These are phyloP conservation scores for Vigna reflexopilosa DNA, from an alignment of 306 rosid genomes.

Conservation along the genomic window DNA sequence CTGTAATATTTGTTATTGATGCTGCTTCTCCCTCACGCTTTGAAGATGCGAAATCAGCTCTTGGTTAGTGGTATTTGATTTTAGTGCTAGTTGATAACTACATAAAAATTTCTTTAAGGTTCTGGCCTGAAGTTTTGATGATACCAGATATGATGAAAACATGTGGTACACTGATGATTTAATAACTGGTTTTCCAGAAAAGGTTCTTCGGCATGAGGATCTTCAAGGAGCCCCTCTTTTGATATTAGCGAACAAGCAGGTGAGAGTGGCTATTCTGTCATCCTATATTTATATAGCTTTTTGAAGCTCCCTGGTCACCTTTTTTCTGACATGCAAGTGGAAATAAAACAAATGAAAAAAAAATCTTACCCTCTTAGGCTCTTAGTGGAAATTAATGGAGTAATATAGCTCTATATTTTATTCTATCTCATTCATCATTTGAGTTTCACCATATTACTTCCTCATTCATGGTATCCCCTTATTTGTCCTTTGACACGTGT, in stretches of 20 bases:
- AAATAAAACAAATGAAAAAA: no score
- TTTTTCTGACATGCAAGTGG: not conserved
- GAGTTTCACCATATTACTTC: constrained; percentile 28
- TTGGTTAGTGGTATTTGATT: constrained; percentile 71
- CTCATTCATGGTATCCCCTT: constrained; percentile 15
- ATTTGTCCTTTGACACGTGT: constrained; percentile 1
- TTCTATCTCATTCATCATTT: constrained; percentile 29
- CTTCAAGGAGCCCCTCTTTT: constrained; percentile 96
- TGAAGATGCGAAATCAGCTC: constrained; percentile 96
- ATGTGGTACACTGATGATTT: constrained; percentile 38
- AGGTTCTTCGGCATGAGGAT: constrained; percentile 96
- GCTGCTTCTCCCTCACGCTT: constrained; percentile 86
- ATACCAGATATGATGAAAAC: constrained; percentile 27
- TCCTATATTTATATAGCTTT: constrained; percentile 21
- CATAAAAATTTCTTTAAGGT: constrained; percentile 21
- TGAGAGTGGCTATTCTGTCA: constrained; percentile 43
- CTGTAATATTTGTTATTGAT: constrained; percentile 89
- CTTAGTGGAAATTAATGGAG: constrained; percentile 33
- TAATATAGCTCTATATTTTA: not conserved
- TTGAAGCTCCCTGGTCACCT: constrained; percentile 24
- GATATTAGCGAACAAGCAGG: constrained; percentile 97
- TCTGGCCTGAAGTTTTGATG: constrained; percentile 30
- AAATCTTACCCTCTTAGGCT: constrained; percentile 17
- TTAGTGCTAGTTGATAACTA: constrained; percentile 25
- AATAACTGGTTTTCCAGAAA: constrained; percentile 67